Percentiles rank a stretch among this genome's conserved stretches.
Conservation (phyloP, 352 stramenopile genomes). For the Phytophthora tubulina region DNA sequence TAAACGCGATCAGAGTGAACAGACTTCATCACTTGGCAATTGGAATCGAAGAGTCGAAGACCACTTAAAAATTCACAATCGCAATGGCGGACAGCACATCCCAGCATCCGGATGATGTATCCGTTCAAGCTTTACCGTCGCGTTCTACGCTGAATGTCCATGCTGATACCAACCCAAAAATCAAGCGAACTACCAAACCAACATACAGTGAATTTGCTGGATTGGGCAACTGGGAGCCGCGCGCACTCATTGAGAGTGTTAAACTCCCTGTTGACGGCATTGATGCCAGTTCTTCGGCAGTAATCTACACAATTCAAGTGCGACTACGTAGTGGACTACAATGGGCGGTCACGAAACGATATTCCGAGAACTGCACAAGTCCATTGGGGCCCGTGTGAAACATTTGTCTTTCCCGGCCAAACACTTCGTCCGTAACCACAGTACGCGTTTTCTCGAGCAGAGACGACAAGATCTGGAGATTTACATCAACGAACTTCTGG, state of each 20-base stretch:
- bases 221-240: not conserved
- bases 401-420: slow-evolving; percentile 6
- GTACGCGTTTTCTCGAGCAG: not conserved
- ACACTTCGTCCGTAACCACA: slow-evolving; percentile 3
- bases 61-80: too few species aligned
- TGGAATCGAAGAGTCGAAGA: too few species aligned
- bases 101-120: too few species aligned
- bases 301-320: slow-evolving; percentile 4
- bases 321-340: not conserved
- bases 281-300: not conserved
- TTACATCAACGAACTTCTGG: slow-evolving; percentile 2
- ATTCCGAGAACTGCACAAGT: slow-evolving; percentile 7
- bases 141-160: not conserved
- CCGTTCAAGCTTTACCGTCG: too few species aligned
- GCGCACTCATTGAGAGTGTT: slow-evolving; percentile 1
- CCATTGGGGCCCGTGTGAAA: slow-evolving; percentile 9
- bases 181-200: not conserved
- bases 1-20: too few species aligned
- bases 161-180: not conserved
- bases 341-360: slow-evolving; percentile 11
- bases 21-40: too few species aligned
- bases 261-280: not conserved
- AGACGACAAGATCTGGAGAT: not conserved
- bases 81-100: too few species aligned
- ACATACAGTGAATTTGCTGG: not conserved